These are phyloP conservation scores for Tolypocladium album DNA, from an alignment of 2,329 filamentous ascomycete species.

Conservation along the genomic window DNA sequence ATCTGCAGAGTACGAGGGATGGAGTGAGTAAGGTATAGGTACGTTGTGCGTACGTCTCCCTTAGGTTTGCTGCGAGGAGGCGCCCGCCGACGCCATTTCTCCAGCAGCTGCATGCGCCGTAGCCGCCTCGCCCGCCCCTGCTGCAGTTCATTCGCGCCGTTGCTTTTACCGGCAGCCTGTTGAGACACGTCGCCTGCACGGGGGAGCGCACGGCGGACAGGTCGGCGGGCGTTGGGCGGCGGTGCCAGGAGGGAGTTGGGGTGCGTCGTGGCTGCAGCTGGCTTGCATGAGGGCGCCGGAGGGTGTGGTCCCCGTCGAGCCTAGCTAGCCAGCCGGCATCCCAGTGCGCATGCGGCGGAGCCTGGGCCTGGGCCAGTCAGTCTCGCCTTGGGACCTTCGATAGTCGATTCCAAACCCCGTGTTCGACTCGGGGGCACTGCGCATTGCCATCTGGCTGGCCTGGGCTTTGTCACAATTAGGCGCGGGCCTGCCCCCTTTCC, in stretches of 20 bases:
- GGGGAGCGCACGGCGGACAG: neutral
- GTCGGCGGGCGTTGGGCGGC: neutral
- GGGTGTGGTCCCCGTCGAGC: neutral
- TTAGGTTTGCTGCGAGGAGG: neutral
- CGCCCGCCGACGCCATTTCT: neutral
- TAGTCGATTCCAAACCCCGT: neutral
- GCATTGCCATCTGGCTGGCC: neutral
- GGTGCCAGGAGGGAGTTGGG: neutral
- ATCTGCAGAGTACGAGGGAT: neutral
- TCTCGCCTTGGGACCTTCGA: neutral
- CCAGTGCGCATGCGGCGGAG: neutral
- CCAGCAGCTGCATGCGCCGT: neutral
- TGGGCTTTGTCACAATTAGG: neutral
- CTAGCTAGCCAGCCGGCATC: too few relatives aligned
- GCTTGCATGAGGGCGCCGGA: neutral
- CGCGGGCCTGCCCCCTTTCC: neutral
- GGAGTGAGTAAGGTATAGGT: too few relatives aligned
- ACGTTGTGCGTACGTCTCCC: neutral
- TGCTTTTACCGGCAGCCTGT: neutral
- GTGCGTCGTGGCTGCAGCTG: neutral
- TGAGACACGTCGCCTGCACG: neutral
- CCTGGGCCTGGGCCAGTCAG: neutral
- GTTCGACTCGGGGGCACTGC: neutral
- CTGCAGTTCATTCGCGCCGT: neutral
- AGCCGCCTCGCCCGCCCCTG: neutral